Conservation (phyloP, 768 basidiomycete species). For the Suillus paluster region DNA sequence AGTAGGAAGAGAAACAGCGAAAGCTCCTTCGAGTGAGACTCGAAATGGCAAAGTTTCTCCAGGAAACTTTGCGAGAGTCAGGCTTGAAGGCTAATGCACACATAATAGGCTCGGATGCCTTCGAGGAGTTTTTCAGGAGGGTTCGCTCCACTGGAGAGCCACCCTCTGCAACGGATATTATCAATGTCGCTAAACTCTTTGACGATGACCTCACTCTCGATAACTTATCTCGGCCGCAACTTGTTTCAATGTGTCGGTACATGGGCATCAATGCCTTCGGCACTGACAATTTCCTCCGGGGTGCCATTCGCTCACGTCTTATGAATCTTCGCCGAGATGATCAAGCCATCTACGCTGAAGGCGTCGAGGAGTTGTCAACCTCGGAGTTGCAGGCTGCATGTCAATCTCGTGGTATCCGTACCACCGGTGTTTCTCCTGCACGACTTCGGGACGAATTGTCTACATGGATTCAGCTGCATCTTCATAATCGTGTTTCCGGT, state of each 20-base stretch:
- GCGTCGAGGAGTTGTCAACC: constrained; percentile 88
- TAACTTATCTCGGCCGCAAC: constrained; percentile 97
- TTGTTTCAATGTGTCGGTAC: constrained; percentile 96
- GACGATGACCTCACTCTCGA: constrained; percentile 98
- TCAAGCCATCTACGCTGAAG: constrained; percentile 88
- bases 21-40: constrained; percentile 93
- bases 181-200: constrained; percentile 95
- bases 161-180: constrained; percentile 85
- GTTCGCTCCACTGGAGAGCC: constrained; percentile 95
- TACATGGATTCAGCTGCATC: constrained; percentile 92
- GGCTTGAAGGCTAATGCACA: constrained; percentile 91
- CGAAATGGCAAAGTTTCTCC: constrained; percentile 99
- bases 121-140: constrained; percentile 99
- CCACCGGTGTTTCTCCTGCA: constrained; percentile 84
- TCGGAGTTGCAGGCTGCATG: constrained; percentile 92
- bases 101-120: constrained; percentile 92
- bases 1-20: constrained; percentile 95
- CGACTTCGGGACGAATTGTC: constrained; percentile 86
- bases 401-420: constrained; percentile 92
- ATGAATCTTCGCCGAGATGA: constrained; percentile 88
- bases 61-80: constrained; percentile 94
- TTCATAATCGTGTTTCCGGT: constrained; percentile 90
- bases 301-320: constrained; percentile 84
- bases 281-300: constrained; percentile 97
- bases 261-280: constrained; percentile 99